phyloP scores from a whole-genome alignment of 805 yeast species.

The Kodamaea kakaduensis region DNA sequence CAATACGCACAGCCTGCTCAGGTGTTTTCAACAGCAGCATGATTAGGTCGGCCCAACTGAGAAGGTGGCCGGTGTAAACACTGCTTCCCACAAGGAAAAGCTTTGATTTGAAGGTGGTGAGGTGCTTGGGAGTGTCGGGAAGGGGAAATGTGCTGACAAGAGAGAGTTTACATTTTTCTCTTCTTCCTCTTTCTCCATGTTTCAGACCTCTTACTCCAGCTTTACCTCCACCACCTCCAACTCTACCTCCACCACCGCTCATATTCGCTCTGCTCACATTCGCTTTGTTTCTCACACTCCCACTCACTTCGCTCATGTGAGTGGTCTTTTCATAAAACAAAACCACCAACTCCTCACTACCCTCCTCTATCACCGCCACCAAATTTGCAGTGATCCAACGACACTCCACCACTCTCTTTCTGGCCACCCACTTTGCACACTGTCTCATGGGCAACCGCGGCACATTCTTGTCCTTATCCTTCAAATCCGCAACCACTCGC shows the following conservation, averaged over 20 bases:
- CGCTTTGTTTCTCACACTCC: background rate
- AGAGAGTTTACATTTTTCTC: background rate
- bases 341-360: background rate
- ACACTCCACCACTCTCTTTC: slow-evolving; percentile 38
- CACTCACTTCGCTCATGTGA: background rate
- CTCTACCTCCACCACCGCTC: background rate
- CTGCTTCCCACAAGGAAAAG: slow-evolving; percentile 2
- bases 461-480: slow-evolving; percentile 36
- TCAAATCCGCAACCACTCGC: slow-evolving; percentile 24
- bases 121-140: background rate
- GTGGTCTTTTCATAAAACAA: background rate
- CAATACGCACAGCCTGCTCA: slow-evolving; percentile 57
- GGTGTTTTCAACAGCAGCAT: slow-evolving; percentile 46
- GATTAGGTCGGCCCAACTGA: slow-evolving; percentile 69
- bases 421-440: slow-evolving; percentile 22
- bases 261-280: background rate
- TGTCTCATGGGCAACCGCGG: slow-evolving; percentile 24
- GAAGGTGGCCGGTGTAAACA: slow-evolving; percentile 53
- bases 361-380: slow-evolving; percentile 18
- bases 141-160: slow-evolving; percentile 1
- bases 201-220: background rate
- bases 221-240: background rate
- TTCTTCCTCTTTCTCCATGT: background rate
- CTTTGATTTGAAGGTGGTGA: slow-evolving; percentile 7
- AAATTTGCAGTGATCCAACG: slow-evolving; percentile 48